phyloP scores from a whole-genome alignment of 371 early-diverging fungal species.

The Saksenaea oblongispora region DNA sequence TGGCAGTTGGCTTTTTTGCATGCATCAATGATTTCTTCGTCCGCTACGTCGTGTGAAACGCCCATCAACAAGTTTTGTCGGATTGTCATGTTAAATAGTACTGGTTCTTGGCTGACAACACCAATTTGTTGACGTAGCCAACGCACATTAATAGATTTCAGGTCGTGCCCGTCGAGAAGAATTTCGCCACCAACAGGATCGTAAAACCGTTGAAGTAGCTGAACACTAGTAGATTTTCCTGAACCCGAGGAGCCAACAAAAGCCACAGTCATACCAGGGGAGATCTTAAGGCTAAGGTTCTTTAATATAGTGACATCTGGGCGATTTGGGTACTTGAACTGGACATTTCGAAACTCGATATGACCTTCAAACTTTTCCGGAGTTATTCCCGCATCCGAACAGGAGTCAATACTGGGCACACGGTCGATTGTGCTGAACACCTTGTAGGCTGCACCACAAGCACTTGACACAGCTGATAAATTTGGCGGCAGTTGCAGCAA shows the following conservation, averaged over 20 bases:
- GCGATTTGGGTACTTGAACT: conserved; percentile 75
- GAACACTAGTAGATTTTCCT: conserved; percentile 87
- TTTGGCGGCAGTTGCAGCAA: conserved; percentile 57
- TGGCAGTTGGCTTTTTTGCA: conserved; percentile 70
- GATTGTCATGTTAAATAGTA: conserved; percentile 79
- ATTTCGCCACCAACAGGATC: conserved; percentile 64
- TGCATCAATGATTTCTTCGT: conserved; percentile 60
- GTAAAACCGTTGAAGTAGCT: conserved; percentile 89
- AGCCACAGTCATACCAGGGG: conserved; percentile 75
- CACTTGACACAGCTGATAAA: conserved; percentile 59
- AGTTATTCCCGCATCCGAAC: conserved; percentile 55
- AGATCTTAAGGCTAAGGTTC: conserved; percentile 55
- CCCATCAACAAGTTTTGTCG: conserved; percentile 76
- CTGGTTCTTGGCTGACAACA: conserved; percentile 85
- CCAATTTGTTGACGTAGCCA: conserved; percentile 78
- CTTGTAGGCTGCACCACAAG: conserved; percentile 64
- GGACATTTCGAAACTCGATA: conserved; percentile 71
- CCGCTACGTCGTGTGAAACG: conserved; percentile 37
- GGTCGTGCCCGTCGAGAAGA: conserved; percentile 65
- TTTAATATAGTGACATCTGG: conserved; percentile 66
- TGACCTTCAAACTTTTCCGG: conserved; percentile 54
- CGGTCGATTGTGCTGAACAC: conserved; percentile 82
- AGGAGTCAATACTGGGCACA: conserved; percentile 64
- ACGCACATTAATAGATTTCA: conserved; percentile 64
- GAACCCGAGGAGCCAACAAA: conserved; percentile 82